Conservation (phyloP, 331 rosid genomes). For the Malus hybrid region DNA sequence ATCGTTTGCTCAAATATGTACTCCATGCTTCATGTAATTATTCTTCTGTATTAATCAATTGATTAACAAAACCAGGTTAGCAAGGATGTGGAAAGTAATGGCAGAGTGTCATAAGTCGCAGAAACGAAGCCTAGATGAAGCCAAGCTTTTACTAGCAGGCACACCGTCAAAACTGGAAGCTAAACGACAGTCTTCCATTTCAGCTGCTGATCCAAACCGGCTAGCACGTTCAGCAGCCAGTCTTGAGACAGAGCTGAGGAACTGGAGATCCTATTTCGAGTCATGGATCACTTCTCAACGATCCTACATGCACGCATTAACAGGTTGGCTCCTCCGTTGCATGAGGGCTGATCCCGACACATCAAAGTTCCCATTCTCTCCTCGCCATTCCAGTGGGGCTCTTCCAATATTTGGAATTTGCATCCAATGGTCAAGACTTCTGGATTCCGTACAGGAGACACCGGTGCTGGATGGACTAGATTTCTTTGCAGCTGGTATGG, state of each 20-base stretch:
- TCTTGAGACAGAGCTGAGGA: constrained; percentile 64
- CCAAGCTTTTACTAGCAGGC: constrained; percentile 69
- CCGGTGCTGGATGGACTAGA: constrained; percentile 69
- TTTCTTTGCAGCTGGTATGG: constrained; percentile 69
- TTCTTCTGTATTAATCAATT: background rate
- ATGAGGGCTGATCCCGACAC: constrained; percentile 47
- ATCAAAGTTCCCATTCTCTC: constrained; percentile 56
- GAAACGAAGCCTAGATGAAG: constrained; percentile 69
- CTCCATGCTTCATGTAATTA: background rate
- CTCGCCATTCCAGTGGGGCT: constrained; percentile 41
- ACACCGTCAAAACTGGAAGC: constrained; percentile 48
- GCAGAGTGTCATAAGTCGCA: constrained; percentile 71
- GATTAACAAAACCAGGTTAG: constrained; percentile 37
- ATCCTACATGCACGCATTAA: constrained; percentile 62
- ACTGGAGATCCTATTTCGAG: constrained; percentile 61
- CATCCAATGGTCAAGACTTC: constrained; percentile 56
- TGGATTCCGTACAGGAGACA: constrained; percentile 44
- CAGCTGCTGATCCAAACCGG: constrained; percentile 39
- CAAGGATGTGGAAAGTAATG: constrained; percentile 90
- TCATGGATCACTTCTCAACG: constrained; percentile 78
- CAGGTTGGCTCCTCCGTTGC: constrained; percentile 82
- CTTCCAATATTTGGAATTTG: constrained; percentile 63
- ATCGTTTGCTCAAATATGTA: background rate
- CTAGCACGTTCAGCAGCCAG: constrained; percentile 51
- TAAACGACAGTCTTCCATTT: constrained; percentile 34